These are phyloP conservation scores for Pseudogymnoascus sp. DNA, from an alignment of 2,329 filamentous ascomycete species.

Conservation along the genomic window DNA sequence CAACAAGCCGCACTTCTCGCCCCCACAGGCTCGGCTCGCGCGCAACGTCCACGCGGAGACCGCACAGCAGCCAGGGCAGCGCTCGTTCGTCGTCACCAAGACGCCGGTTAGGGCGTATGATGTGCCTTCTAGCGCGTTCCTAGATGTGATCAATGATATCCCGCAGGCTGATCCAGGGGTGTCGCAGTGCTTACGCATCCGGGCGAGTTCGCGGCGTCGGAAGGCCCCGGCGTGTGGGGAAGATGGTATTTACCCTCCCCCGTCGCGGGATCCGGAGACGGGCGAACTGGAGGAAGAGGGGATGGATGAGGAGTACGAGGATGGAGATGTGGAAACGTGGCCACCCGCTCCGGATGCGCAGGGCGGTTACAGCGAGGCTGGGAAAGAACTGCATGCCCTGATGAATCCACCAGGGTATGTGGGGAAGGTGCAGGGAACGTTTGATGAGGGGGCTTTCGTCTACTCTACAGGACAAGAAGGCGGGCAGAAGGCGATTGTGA, in stretches of 20 bases:
- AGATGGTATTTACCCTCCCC: not conserved
- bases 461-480: constrained; percentile 33
- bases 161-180: constrained; percentile 29
- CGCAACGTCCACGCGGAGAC: constrained; percentile 42
- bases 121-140: constrained; percentile 43
- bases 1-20: constrained; percentile 33
- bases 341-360: constrained; percentile 25
- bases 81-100: constrained; percentile 43
- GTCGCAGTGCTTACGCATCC: constrained; percentile 39
- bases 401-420: constrained; percentile 34
- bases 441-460: constrained; percentile 42
- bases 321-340: constrained; percentile 28
- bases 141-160: constrained; percentile 53
- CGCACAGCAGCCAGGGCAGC: constrained; percentile 24
- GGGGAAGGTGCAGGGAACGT: constrained; percentile 35
- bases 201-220: constrained; percentile 39
- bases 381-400: constrained; percentile 31
- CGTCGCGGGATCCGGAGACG: not conserved
- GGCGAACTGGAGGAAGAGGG: constrained; percentile 17
- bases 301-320: constrained; percentile 22
- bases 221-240: constrained; percentile 25
- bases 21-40: constrained; percentile 32
- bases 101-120: constrained; percentile 52
- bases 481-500: constrained; percentile 31
- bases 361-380: constrained; percentile 22